Evolutionary conservation across 208 protist species (phyloP).

Genomic region (Crithidia brevicula): DNA sequence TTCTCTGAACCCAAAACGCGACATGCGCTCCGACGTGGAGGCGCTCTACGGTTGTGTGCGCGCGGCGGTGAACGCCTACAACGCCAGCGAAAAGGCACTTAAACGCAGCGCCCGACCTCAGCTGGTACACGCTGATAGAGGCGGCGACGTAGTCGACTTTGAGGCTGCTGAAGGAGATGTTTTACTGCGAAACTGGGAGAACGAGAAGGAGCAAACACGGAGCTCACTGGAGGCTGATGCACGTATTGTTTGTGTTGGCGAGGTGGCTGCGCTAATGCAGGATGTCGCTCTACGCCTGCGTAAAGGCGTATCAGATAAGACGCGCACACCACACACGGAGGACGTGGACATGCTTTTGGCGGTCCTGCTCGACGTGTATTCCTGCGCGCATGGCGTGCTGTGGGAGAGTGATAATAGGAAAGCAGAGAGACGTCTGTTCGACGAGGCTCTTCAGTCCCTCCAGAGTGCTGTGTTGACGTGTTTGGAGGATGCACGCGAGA

Average conservation of each 20-base stretch:
- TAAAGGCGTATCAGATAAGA: neutral
- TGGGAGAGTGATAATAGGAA: too few relatives aligned
- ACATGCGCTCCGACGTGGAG: conserved; percentile 24
- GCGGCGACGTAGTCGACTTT: too few relatives aligned
- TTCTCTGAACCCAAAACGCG: neutral
- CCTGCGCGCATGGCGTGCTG: too few relatives aligned
- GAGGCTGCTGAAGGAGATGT: too few relatives aligned
- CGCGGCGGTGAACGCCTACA: neutral
- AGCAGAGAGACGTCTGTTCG: neutral
- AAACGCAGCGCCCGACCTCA: too few relatives aligned
- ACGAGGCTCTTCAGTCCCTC: neutral
- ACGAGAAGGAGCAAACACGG: too few relatives aligned
- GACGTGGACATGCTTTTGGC: conserved; percentile 13
- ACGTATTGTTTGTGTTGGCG: too few relatives aligned
- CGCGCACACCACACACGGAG: neutral
- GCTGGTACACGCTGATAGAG: too few relatives aligned
- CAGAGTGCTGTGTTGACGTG: neutral
- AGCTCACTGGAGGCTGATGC: too few relatives aligned
- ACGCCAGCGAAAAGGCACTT: neutral
- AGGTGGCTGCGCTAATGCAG: neutral
- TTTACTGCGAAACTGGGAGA: too few relatives aligned
- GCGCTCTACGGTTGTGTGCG: conserved; percentile 19
- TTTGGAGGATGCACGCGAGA: neutral
- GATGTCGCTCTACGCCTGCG: neutral
- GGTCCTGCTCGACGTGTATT: neutral